Percentiles rank a stretch among this genome's conserved stretches.
Evolutionary conservation across 176 grass and related monocot genomes (phyloP).

Genomic region (Rhynchospora breviuscula): DNA sequence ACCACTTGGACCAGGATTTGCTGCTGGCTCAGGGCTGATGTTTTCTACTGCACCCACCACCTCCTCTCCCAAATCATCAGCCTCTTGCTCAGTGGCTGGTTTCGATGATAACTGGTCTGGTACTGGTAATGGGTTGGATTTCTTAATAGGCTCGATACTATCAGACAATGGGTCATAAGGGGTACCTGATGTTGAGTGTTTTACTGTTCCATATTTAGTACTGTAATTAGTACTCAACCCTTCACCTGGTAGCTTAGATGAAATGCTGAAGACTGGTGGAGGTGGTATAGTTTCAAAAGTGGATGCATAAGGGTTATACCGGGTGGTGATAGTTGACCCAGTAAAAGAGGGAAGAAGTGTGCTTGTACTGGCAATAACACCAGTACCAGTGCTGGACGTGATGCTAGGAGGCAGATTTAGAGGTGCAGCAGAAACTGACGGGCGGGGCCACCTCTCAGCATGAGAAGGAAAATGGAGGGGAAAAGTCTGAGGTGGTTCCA

Average conservation of each 20-base stretch:
- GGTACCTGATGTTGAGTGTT: slow-evolving; percentile 37
- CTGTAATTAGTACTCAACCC: slow-evolving; percentile 39
- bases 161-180: slow-evolving; percentile 87
- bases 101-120: slow-evolving; percentile 34
- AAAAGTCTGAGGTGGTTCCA: slow-evolving; percentile 47
- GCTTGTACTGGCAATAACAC: slow-evolving; percentile 8
- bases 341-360: slow-evolving; percentile 40
- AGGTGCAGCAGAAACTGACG: slow-evolving; percentile 38
- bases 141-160: slow-evolving; percentile 82
- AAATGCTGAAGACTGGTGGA: slow-evolving; percentile 32
- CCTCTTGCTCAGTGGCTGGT: slow-evolving; percentile 56
- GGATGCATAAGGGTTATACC: slow-evolving; percentile 94
- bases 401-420: slow-evolving; percentile 38
- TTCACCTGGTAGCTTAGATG: slow-evolving; percentile 34
- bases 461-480: slow-evolving; percentile 48
- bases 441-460: slow-evolving; percentile 34
- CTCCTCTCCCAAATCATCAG: slow-evolving; percentile 74
- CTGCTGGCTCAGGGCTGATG: slow-evolving; percentile 59
- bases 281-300: slow-evolving; percentile 80
- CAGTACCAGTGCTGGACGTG: neutral
- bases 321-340: slow-evolving; percentile 64
- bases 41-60: slow-evolving; percentile 72
- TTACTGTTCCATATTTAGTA: slow-evolving; percentile 36
- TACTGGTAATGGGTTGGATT: slow-evolving; percentile 55
- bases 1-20: slow-evolving; percentile 48